phyloP scores from a whole-genome alignment of 805 yeast genomes.

The Nematodospora valgi region DNA sequence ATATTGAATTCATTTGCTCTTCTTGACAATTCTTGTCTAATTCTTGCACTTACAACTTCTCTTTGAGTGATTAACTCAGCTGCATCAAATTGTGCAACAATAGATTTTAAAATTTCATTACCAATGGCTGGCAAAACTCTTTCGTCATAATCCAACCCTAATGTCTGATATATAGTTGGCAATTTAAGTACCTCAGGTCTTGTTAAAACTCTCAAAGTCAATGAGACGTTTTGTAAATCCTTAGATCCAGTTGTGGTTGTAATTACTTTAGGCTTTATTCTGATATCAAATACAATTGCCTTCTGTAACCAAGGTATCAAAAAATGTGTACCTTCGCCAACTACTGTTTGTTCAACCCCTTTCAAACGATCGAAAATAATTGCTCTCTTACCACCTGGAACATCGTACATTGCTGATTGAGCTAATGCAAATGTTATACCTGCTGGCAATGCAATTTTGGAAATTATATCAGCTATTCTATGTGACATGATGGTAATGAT shows the following conservation, averaged over 20 bases:
- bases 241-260: conserved; percentile 95
- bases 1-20: conserved; percentile 89
- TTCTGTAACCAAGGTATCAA: conserved; percentile 93
- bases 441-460: conserved; percentile 62
- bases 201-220: conserved; percentile 89
- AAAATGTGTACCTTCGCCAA: conserved; percentile 97
- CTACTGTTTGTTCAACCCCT: conserved; percentile 85
- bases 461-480: conserved; percentile 34
- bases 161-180: conserved; percentile 83
- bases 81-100: conserved; percentile 93
- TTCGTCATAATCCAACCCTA: conserved; percentile 94
- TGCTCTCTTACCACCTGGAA: conserved; percentile 93
- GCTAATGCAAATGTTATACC: conserved; percentile 69
- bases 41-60: conserved; percentile 87
- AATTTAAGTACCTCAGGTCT: conserved; percentile 84
- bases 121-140: conserved; percentile 90
- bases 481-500: conserved; percentile 23
- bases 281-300: conserved; percentile 85
- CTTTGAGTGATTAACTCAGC: conserved; percentile 97
- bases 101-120: conserved; percentile 83
- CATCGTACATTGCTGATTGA: conserved; percentile 88
- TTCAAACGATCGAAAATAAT: conserved; percentile 88
- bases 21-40: conserved; percentile 77
- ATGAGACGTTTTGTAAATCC: conserved; percentile 92
- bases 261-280: conserved; percentile 93